Base-by-base conservation (phyloP, 2,329 filamentous ascomycete species). In the Orbilia quercus region DNA sequence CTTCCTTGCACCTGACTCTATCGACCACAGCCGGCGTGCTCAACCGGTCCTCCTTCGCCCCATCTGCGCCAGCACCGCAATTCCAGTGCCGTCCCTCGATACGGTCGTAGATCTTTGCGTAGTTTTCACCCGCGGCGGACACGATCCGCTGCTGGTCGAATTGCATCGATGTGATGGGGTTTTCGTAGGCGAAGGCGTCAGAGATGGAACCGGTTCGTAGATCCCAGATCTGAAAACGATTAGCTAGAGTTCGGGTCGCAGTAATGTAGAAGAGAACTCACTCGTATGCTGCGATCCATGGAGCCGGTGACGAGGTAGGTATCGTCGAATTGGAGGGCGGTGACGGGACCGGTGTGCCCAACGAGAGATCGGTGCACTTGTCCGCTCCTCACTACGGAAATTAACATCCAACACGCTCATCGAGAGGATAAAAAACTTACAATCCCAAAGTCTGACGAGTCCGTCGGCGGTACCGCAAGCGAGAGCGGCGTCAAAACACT, bases 91-190 rank as follows among this genome's bases (percentile, higher is more conserved):
- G 85, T 42, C 92, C 92, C 80, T 99, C 95, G 1, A 92, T 89
- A 85, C 98, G 98, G 83, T 99, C 95, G 82, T 98, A 99, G 71
- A 99, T 90, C 82, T 99, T 99, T 77, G 95, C 93, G 22, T 98
- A 92, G 78, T 92, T 89, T 81, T 98, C 95, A 44, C 93, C 91
- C 0, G 92, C 92, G 1, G 95, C 94, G 58, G 90, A 88, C 34
- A 95, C 92, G 76, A 99, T 99, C 55, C 93, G 88, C 58, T 93
- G 89, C 12, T 87, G 83, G 81, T 99, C 95, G 80, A 99, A 99
- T 89, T 96, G 96, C 92, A 98, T 96, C 83, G 90, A 91, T 31
- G 92, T 96, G 66, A 99, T 87, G 0, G 93, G 88, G 78, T 91
- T 86, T 79, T 98, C 93, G 82, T 98, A 99, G 20, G 94, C 95